Percentiles rank a stretch among this genome's conserved stretches.
Evolutionary conservation across 805 yeast species (phyloP).

Genomic region (Cephaloascus albidus): DNA sequence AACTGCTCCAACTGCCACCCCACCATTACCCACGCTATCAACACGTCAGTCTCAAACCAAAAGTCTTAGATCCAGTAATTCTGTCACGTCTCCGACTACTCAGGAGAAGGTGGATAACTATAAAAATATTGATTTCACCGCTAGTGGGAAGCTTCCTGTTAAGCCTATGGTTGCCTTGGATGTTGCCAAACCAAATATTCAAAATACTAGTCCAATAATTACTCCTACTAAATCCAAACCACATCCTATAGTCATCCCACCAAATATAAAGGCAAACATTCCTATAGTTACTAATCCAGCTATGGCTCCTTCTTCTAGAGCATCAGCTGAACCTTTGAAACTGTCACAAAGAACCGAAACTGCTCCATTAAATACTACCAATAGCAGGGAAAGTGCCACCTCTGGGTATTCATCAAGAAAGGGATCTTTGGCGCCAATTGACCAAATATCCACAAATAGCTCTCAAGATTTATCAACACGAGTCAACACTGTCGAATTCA

Average conservation of each 20-base stretch:
- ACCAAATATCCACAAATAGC: background rate
- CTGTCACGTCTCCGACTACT: background rate
- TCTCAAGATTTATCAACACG: background rate
- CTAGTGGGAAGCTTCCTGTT: slow-evolving; percentile 29
- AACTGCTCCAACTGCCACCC: background rate
- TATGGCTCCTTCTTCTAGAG: background rate
- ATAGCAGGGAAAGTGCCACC: background rate
- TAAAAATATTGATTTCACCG: slow-evolving; percentile 28
- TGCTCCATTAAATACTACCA: background rate
- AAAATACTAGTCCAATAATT: background rate
- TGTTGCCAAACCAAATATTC: slow-evolving; percentile 11
- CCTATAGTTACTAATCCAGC: background rate
- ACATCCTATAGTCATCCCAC: background rate
- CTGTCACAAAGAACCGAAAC: too few relatives aligned
- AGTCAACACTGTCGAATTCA: background rate
- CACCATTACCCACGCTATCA: slow-evolving; percentile 3
- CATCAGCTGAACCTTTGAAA: background rate
- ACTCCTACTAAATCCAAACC: background rate
- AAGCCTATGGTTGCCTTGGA: slow-evolving; percentile 31
- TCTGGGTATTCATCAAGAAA: slow-evolving; percentile 1
- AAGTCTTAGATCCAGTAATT: background rate
- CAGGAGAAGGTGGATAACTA: slow-evolving; percentile 7
- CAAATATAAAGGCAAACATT: background rate
- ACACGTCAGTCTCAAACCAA: background rate
- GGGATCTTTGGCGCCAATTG: background rate